These are phyloP conservation scores for Pythium utonaiense DNA, from an alignment of 352 stramenopile species.

Conservation along the genomic window DNA sequence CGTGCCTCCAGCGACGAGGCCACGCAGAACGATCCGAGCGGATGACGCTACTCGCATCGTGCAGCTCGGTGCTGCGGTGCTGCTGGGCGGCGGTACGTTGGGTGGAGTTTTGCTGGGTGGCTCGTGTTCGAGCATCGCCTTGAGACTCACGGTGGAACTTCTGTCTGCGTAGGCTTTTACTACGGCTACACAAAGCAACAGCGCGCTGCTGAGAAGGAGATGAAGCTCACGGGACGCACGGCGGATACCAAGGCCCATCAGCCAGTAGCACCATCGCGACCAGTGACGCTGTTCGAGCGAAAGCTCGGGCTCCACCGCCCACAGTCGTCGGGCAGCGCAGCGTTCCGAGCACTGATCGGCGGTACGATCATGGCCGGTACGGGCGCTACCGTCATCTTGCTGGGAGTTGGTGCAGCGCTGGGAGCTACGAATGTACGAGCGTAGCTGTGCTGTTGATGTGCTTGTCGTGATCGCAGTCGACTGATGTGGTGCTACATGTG, in stretches of 20 bases:
- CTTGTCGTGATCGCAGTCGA: neutral
- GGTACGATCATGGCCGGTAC: constrained; percentile 44
- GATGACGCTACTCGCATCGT: constrained; percentile 21
- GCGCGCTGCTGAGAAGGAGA: constrained; percentile 33
- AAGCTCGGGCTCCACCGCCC: constrained; percentile 39
- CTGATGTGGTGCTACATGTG: neutral
- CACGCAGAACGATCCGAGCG: neutral
- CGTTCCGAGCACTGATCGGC: constrained; percentile 42
- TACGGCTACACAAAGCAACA: constrained; percentile 48
- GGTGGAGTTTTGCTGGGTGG: neutral
- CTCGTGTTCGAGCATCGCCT: neutral
- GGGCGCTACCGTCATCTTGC: constrained; percentile 36
- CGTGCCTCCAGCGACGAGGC: neutral
- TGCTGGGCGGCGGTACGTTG: constrained; percentile 41
- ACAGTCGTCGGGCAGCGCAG: constrained; percentile 29
- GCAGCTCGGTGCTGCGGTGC: constrained; percentile 31
- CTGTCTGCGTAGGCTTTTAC: constrained; percentile 44
- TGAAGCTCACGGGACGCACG: constrained; percentile 13
- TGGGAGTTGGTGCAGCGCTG: constrained; percentile 28
- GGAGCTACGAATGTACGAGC: constrained; percentile 39
- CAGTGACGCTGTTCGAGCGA: constrained; percentile 34
- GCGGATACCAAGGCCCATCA: neutral
- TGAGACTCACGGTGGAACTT: neutral
- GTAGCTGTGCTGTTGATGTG: too few species aligned
- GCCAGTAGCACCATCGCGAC: constrained; percentile 10